A percentile compares a stretch with the other conserved stretches of the same genome.
Conservation (phyloP, 2,329 filamentous ascomycete genomes). For the Venturiaceae sp. region DNA sequence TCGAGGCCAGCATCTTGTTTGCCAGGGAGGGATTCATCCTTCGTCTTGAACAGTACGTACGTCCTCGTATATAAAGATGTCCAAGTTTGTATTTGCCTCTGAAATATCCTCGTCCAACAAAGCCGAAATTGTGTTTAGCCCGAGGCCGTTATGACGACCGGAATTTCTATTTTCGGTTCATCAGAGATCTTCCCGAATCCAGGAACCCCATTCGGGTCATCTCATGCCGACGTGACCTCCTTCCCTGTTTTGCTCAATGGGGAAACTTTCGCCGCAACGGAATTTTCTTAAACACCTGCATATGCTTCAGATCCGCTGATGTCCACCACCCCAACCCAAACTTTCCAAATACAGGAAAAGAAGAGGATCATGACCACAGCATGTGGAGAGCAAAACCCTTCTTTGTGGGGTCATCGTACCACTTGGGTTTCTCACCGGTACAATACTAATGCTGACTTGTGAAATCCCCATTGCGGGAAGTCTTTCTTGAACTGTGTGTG, state of each 20-base stretch:
- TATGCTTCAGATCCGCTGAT: too few species aligned
- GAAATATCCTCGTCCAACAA: too few species aligned
- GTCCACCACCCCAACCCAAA: background rate
- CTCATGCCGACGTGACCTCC: background rate
- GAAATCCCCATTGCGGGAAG: background rate
- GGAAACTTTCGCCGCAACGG: background rate
- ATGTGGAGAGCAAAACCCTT: background rate
- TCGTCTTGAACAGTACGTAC: too few species aligned
- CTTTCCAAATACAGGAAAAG: background rate
- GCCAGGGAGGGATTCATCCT: slow-evolving; percentile 30
- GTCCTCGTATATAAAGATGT: too few species aligned
- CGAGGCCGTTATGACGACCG: background rate
- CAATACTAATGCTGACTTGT: background rate
- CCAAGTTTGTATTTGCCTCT: too few species aligned
- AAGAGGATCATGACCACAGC: background rate
- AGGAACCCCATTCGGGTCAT: background rate
- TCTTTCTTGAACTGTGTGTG: background rate
- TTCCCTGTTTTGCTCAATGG: background rate
- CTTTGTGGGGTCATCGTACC: background rate
- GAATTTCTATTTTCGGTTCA: background rate
- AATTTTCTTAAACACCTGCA: background rate
- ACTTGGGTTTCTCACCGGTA: background rate
- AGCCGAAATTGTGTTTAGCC: too few species aligned
- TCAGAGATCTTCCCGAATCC: too few species aligned
- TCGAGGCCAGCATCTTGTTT: slow-evolving; percentile 28